Evolutionary conservation across 2,329 filamentous ascomycete genomes (phyloP).

Genomic region (Fusarium succisae): DNA sequence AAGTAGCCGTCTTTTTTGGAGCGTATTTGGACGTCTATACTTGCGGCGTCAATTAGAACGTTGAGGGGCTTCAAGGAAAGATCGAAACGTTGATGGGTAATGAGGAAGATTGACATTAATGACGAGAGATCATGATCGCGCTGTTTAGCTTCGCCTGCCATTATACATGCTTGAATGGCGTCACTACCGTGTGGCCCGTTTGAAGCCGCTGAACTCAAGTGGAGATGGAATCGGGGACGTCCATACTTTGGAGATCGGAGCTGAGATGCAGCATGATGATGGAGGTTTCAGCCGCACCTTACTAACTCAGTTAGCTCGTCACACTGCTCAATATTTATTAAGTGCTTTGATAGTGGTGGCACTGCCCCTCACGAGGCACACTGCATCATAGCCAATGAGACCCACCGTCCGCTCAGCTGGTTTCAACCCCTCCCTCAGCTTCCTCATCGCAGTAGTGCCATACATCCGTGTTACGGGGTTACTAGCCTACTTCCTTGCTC

Average conservation of each 20-base stretch:
- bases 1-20: neutral
- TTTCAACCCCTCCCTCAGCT: too few relatives aligned
- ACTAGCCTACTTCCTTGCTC: too few relatives aligned
- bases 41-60: neutral
- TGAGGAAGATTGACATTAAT: neutral
- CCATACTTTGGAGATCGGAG: neutral
- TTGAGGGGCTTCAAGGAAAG: rapidly evolving
- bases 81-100: neutral
- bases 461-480: too few relatives aligned
- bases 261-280: neutral
- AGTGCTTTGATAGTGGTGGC: neutral
- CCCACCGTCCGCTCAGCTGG: neutral
- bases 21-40: neutral
- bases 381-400: neutral
- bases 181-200: neutral
- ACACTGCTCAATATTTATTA: neutral
- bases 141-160: neutral
- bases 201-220: rapidly evolving
- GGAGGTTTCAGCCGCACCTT: neutral
- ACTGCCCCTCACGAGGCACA: neutral
- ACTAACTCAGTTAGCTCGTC: neutral
- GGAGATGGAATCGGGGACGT: too few relatives aligned
- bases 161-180: neutral
- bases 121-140: neutral
- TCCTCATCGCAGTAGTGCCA: too few relatives aligned